Evolutionary conservation across 1,284 basidiomycete genomes (phyloP).

Genomic region (Trichosporon asahii): DNA sequence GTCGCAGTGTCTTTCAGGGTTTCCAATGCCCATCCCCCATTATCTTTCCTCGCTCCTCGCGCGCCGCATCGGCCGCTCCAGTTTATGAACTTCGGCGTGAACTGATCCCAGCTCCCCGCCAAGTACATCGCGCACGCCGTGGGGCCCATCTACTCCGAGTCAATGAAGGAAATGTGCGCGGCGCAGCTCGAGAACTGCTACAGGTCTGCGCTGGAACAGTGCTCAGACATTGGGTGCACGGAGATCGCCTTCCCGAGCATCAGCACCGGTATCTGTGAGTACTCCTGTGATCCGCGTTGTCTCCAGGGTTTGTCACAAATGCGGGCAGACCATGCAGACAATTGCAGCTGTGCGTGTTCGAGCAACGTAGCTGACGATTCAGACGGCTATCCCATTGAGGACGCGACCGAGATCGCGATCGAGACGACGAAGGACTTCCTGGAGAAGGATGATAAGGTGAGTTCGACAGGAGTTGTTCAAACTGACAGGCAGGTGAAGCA

Average conservation of each 20-base stretch:
- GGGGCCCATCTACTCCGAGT: slow-evolving; percentile 69
- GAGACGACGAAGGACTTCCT: slow-evolving; percentile 40
- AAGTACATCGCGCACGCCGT: slow-evolving; percentile 84
- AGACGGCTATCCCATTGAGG: slow-evolving; percentile 51
- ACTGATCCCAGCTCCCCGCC: slow-evolving; percentile 52
- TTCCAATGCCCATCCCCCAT: no score
- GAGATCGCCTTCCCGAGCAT: slow-evolving; percentile 59
- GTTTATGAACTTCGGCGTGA: no score
- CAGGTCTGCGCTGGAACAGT: slow-evolving; percentile 61
- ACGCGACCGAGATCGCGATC: slow-evolving; percentile 45
- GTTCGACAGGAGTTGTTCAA: no score
- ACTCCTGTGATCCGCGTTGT: neutral
- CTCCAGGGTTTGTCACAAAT: no score
- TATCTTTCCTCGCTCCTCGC: no score
- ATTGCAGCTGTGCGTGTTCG: neutral
- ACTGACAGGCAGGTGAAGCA: slow-evolving; percentile 34
- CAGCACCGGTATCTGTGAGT: slow-evolving; percentile 48
- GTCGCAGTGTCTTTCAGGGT: no score
- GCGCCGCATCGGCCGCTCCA: no score
- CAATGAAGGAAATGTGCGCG: slow-evolving; percentile 55
- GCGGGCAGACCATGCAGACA: no score
- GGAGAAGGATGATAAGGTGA: slow-evolving; percentile 33
- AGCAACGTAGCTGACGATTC: slow-evolving; percentile 3
- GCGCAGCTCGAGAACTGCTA: slow-evolving; percentile 70
- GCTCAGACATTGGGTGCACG: slow-evolving; percentile 60